Percentiles rank a stretch among this genome's conserved stretches.
phyloP scores from a whole-genome alignment of 2,329 filamentous ascomycete genomes.

The Plectosphaerella sp. region DNA sequence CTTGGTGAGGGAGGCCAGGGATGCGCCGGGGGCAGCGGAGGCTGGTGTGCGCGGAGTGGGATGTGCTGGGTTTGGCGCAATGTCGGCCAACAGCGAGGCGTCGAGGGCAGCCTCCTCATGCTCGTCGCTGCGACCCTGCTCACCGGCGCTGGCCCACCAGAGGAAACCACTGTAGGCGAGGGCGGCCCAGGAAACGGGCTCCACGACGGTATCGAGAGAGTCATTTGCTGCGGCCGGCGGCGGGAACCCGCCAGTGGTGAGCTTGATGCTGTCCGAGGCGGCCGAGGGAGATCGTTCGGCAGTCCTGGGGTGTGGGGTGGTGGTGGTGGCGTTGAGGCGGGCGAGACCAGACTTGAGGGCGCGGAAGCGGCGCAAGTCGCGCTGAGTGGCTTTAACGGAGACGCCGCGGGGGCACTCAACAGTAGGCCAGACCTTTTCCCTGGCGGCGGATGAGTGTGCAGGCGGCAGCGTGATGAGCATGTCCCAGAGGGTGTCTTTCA shows the following conservation, averaged over 20 bases:
- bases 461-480: slow-evolving; percentile 79
- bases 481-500: slow-evolving; percentile 86
- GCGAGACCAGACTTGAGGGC: slow-evolving; percentile 61
- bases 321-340: slow-evolving; percentile 29
- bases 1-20: slow-evolving; percentile 38
- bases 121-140: slow-evolving; percentile 59
- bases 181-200: slow-evolving; percentile 64
- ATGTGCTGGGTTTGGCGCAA: slow-evolving; percentile 31
- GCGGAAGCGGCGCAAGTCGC: slow-evolving; percentile 78
- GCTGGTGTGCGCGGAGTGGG: slow-evolving; percentile 18
- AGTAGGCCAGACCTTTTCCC: slow-evolving; percentile 67
- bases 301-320: slow-evolving; percentile 4
- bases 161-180: slow-evolving; percentile 80
- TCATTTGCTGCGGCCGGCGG: slow-evolving; percentile 32
- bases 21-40: slow-evolving; percentile 24
- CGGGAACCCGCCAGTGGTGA: slow-evolving; percentile 10
- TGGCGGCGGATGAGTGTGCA: slow-evolving; percentile 50
- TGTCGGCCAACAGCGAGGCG: slow-evolving; percentile 49
- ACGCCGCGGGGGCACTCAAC: slow-evolving; percentile 63
- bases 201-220: slow-evolving; percentile 51
- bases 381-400: slow-evolving; percentile 78
- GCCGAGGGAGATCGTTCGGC: slow-evolving; percentile 20
- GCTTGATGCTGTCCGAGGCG: slow-evolving; percentile 13
- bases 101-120: slow-evolving; percentile 54
- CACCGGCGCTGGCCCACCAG: slow-evolving; percentile 85